These are phyloP conservation scores for Boletus rex-veris DNA, from an alignment of 768 basidiomycete species.

Conservation along the genomic window DNA sequence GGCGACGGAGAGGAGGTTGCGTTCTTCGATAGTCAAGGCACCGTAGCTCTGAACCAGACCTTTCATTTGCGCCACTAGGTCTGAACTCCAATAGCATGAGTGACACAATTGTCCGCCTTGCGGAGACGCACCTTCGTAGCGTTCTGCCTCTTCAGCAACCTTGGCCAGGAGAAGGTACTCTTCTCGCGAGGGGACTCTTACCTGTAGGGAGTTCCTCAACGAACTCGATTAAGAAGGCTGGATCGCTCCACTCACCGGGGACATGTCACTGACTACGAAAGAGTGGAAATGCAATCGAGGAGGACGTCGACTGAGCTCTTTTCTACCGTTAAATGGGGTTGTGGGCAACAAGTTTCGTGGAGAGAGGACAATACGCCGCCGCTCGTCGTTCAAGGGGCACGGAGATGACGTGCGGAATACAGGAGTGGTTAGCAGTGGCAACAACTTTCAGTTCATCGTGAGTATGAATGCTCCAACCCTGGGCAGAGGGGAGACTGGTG, in stretches of 20 bases:
- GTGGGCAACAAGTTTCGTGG: conserved; percentile 27
- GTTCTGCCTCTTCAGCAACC: conserved; percentile 84
- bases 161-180: conserved; percentile 65
- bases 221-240: not conserved
- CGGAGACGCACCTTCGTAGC: conserved; percentile 67
- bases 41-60: conserved; percentile 63
- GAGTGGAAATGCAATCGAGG: conserved; percentile 6
- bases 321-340: conserved; percentile 30
- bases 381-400: conserved; percentile 12
- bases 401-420: conserved; percentile 8
- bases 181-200: conserved; percentile 32
- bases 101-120: not conserved
- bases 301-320: conserved; percentile 15
- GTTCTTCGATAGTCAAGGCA: conserved; percentile 77
- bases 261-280: conserved; percentile 18
- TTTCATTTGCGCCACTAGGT: conserved; percentile 79
- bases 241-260: conserved; percentile 25
- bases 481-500: conserved; percentile 28
- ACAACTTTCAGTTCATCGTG: conserved; percentile 3
- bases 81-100: conserved; percentile 37
- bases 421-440: conserved; percentile 1
- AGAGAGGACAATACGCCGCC: conserved; percentile 8
- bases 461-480: conserved; percentile 18
- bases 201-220: conserved; percentile 16
- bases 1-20: conserved; percentile 83